phyloP scores from a whole-genome alignment of 192 early-diverging fungal genomes.

The Dispira parvispora region DNA sequence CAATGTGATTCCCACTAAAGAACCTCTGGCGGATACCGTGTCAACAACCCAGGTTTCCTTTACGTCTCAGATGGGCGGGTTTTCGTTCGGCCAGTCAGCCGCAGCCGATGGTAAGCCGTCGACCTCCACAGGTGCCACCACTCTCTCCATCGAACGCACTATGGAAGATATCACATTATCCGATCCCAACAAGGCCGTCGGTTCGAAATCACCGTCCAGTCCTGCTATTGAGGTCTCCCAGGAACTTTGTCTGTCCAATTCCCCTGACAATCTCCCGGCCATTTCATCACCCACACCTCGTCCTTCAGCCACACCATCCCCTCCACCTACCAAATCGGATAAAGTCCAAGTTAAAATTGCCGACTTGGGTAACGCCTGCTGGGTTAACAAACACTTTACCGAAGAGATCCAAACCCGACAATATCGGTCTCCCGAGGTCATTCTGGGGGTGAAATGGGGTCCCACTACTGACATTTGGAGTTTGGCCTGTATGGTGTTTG shows the following conservation, averaged over 20 bases:
- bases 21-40: neutral
- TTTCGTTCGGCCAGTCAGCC: neutral
- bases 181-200: slow-evolving; percentile 13
- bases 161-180: slow-evolving; percentile 46
- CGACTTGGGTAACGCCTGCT: slow-evolving; percentile 92
- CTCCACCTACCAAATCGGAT: slow-evolving; percentile 5
- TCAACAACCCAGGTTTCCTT: neutral
- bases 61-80: too few species aligned
- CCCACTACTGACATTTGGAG: slow-evolving; percentile 85
- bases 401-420: slow-evolving; percentile 95
- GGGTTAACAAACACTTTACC: slow-evolving; percentile 89
- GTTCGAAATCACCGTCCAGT: slow-evolving; percentile 14
- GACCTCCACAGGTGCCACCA: slow-evolving; percentile 8
- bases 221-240: neutral
- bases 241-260: neutral
- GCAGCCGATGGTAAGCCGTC: neutral
- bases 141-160: slow-evolving; percentile 36
- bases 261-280: too few species aligned
- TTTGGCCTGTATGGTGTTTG: slow-evolving; percentile 86
- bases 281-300: too few species aligned
- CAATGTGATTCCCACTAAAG: neutral
- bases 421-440: slow-evolving; percentile 91
- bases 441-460: slow-evolving; percentile 76
- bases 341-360: slow-evolving; percentile 76
- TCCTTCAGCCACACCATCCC: neutral